These are phyloP conservation scores for Hanseniaspora sp. DNA, from an alignment of 1,139 yeast genomes.

Conservation along the genomic window DNA sequence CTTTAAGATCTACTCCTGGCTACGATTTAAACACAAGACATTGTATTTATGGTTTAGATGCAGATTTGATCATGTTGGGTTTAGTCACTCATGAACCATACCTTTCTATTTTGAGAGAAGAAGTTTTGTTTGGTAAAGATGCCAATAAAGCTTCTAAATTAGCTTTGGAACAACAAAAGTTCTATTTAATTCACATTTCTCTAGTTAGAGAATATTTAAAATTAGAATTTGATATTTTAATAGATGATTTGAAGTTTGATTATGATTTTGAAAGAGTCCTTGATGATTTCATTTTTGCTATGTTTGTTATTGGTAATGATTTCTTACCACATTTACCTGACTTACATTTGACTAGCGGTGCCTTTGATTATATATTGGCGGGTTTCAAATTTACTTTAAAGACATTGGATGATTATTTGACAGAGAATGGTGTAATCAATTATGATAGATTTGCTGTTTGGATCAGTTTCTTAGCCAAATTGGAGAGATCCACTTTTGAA, in stretches of 20 bases:
- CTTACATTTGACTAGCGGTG: conserved; percentile 85
- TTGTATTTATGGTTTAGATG: conserved; percentile 95
- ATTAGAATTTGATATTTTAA: conserved; percentile 67
- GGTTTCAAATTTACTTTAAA: conserved; percentile 75
- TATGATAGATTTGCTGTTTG: conserved; percentile 59
- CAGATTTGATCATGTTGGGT: conserved; percentile 95
- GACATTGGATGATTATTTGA: conserved; percentile 72
- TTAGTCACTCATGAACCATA: conserved; percentile 94
- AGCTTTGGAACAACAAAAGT: conserved; percentile 66
- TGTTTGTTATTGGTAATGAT: conserved; percentile 95
- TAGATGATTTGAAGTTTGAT: conserved; percentile 51
- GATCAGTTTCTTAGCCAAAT: conserved; percentile 56
- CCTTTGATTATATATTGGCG: conserved; percentile 77
- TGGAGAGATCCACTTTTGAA: conserved; percentile 71
- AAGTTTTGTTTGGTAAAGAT: conserved; percentile 74
- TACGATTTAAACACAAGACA: conserved; percentile 83
- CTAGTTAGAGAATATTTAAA: conserved; percentile 83
- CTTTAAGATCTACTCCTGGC: conserved; percentile 60
- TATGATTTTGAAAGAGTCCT: conserved; percentile 79
- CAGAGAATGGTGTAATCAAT: conserved; percentile 72
- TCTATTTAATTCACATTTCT: conserved; percentile 72
- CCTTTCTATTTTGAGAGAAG: conserved; percentile 88
- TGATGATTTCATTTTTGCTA: conserved; percentile 84
- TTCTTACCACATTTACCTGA: conserved; percentile 97
- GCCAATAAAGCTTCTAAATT: conserved; percentile 35